Percentiles rank a stretch among this genome's conserved stretches.
Conservation (phyloP, 768 basidiomycete species). For the Kwoniella sp. region DNA sequence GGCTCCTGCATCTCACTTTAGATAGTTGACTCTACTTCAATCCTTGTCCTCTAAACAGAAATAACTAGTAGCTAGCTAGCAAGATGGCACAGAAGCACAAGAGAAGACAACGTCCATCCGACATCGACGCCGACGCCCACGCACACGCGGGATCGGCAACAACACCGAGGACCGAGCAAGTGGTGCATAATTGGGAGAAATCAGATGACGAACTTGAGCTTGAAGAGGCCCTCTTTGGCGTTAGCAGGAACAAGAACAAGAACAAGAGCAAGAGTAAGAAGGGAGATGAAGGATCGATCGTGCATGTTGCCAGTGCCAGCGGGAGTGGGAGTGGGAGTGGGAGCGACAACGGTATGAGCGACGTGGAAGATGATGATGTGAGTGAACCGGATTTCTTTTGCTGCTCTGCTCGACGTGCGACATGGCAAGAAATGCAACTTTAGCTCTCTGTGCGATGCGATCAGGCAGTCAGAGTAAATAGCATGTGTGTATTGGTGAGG, state of each 20-base stretch:
- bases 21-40: no score
- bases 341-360: slow-evolving; percentile 23
- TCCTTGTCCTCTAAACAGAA: neutral
- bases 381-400: neutral
- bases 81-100: slow-evolving; percentile 23
- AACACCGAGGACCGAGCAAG: slow-evolving; percentile 3
- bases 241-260: slow-evolving; percentile 31
- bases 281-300: neutral
- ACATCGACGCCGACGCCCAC: neutral
- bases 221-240: slow-evolving; percentile 50
- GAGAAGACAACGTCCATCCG: slow-evolving; percentile 15
- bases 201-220: slow-evolving; percentile 55
- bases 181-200: slow-evolving; percentile 40
- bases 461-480: neutral
- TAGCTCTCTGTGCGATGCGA: no score
- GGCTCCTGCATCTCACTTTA: no score
- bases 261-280: slow-evolving; percentile 4
- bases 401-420: neutral
- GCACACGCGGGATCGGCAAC: no score
- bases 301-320: neutral
- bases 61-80: no score
- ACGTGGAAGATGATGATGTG: slow-evolving; percentile 35
- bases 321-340: slow-evolving; percentile 4
- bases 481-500: neutral
- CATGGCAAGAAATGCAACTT: neutral